Evolutionary conservation across 2,329 filamentous ascomycete genomes (phyloP).

Genomic region (Xylaria sp.): DNA sequence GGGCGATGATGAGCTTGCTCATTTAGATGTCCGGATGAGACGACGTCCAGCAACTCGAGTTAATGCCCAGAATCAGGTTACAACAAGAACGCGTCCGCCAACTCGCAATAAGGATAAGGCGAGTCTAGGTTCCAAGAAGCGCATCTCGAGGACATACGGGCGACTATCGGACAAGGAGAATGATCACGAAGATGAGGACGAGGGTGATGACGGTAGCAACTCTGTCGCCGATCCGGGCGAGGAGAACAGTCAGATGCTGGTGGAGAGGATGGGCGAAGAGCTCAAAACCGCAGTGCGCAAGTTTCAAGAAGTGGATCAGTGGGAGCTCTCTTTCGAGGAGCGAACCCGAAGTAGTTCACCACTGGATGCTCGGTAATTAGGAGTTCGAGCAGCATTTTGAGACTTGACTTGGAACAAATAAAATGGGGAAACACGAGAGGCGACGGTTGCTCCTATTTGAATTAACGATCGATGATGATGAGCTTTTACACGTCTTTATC

Average conservation of each 20-base stretch:
- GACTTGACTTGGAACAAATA: slow-evolving; percentile 4
- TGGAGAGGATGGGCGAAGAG: slow-evolving; percentile 60
- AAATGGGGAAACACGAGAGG: slow-evolving; percentile 8
- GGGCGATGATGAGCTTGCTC: slow-evolving; percentile 68
- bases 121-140: slow-evolving; percentile 29
- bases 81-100: slow-evolving; percentile 32
- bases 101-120: slow-evolving; percentile 38
- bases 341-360: slow-evolving; percentile 67
- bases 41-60: slow-evolving; percentile 49
- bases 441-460: slow-evolving; percentile 13
- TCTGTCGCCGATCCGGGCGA: slow-evolving; percentile 48
- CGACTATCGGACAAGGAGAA: slow-evolving; percentile 70
- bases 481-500: slow-evolving; percentile 29
- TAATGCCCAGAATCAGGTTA: slow-evolving; percentile 44
- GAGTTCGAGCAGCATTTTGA: neutral
- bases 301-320: slow-evolving; percentile 76
- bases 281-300: slow-evolving; percentile 69
- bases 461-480: slow-evolving; percentile 21
- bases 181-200: slow-evolving; percentile 48
- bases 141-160: slow-evolving; percentile 61
- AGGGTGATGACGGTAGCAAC: slow-evolving; percentile 53
- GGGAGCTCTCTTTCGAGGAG: slow-evolving; percentile 75
- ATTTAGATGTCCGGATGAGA: slow-evolving; percentile 55
- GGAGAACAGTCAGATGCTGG: slow-evolving; percentile 53
- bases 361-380: slow-evolving; percentile 58